phyloP scores from a whole-genome alignment of 768 basidiomycete genomes.

The Plicaturopsis crispa region DNA sequence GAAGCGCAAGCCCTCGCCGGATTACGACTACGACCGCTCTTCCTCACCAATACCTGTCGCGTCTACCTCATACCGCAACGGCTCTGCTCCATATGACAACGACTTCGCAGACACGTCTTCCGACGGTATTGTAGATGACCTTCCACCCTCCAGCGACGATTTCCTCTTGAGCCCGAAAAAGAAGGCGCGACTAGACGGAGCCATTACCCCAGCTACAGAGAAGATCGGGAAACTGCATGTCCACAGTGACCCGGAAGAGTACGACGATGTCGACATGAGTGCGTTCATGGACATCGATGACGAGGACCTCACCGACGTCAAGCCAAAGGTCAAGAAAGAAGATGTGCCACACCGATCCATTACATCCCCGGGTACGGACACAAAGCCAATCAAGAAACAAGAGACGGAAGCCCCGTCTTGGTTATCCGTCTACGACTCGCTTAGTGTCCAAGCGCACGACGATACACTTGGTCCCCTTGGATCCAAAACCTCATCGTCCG shows the following conservation, averaged over 20 bases:
- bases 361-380: too few species aligned
- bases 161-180: slow-evolving; percentile 64
- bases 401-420: slow-evolving; percentile 50
- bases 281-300: slow-evolving; percentile 54
- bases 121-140: slow-evolving; percentile 16
- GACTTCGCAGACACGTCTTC: slow-evolving; percentile 27
- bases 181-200: slow-evolving; percentile 38
- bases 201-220: slow-evolving; percentile 48
- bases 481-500: slow-evolving; percentile 23
- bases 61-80: slow-evolving; percentile 24
- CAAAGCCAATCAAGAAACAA: slow-evolving; percentile 28
- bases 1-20: slow-evolving; percentile 63
- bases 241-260: slow-evolving; percentile 40
- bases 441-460: slow-evolving; percentile 50
- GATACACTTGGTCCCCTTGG: slow-evolving; percentile 50
- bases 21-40: slow-evolving; percentile 29
- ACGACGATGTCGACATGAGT: slow-evolving; percentile 51
- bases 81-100: slow-evolving; percentile 24
- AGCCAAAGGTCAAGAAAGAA: slow-evolving; percentile 21
- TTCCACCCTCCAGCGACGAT: slow-evolving; percentile 60
- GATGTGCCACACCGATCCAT: slow-evolving; percentile 24
- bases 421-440: slow-evolving; percentile 70
- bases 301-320: slow-evolving; percentile 35
- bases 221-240: slow-evolving; percentile 55
- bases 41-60: slow-evolving; percentile 24